Percentiles rank a stretch among this genome's conserved stretches.
Conservation (phyloP, 108 stramenopile genomes). For the Hondaea fermentalgiana region DNA sequence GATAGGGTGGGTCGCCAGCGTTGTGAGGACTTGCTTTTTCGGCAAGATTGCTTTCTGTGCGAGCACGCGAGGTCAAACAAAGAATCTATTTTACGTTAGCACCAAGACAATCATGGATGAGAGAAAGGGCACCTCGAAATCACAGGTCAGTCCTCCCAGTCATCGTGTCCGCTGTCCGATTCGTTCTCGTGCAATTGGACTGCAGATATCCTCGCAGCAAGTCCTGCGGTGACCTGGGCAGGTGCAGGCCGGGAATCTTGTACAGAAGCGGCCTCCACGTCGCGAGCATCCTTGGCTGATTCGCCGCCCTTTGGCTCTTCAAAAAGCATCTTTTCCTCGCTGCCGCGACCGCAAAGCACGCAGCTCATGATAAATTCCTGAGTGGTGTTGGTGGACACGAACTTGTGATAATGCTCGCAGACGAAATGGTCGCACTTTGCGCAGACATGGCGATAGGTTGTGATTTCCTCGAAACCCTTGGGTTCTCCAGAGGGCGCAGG, state of each 20-base stretch:
- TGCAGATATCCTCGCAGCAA: background rate
- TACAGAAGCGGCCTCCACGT: background rate
- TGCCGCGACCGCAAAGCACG: background rate
- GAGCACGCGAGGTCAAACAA: background rate
- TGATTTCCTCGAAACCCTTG: background rate
- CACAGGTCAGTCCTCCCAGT: background rate
- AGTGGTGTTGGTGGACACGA: background rate
- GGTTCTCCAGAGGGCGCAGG: no score
- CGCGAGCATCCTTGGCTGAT: background rate
- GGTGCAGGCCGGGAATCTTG: background rate
- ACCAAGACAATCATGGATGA: background rate
- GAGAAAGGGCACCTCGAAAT: background rate
- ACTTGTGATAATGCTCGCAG: conserved; percentile 10
- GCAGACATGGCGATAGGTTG: background rate
- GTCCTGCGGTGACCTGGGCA: background rate
- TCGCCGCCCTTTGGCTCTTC: background rate
- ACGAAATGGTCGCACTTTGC: background rate
- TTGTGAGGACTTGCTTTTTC: background rate
- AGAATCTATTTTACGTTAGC: background rate
- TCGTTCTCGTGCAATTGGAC: background rate
- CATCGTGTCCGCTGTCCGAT: background rate
- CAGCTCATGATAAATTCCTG: background rate
- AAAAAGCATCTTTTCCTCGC: background rate
- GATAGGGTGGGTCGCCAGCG: no score
- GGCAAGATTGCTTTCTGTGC: background rate